These are phyloP conservation scores for Aspergillus aculeatinus DNA, from an alignment of 2,329 filamentous ascomycete species.

Conservation along the genomic window DNA sequence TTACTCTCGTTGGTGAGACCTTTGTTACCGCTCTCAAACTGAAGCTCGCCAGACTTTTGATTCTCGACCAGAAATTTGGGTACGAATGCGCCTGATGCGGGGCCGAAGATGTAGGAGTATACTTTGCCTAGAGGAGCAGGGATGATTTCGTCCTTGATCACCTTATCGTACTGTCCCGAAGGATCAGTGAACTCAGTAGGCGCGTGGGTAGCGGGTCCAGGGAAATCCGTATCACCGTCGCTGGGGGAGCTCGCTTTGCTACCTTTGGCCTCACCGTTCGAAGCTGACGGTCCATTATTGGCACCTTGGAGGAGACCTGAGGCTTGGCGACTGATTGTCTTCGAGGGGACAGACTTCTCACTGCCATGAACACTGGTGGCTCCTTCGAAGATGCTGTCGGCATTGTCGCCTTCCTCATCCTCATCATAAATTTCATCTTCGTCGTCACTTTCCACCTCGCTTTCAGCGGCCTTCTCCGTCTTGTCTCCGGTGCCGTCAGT, in stretches of 20 bases:
- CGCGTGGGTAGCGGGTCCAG: conserved; percentile 76
- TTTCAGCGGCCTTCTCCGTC: conserved; percentile 73
- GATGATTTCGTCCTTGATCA: conserved; percentile 81
- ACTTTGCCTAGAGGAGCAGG: conserved; percentile 87
- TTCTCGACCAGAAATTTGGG: conserved; percentile 80
- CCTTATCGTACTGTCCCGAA: conserved; percentile 76
- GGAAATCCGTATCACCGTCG: conserved; percentile 62
- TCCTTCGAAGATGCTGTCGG: conserved; percentile 61
- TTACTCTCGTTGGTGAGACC: conserved; percentile 74
- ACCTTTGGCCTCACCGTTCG: conserved; percentile 40
- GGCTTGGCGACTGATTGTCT: conserved; percentile 66
- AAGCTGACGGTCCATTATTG: conserved; percentile 34
- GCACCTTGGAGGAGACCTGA: conserved; percentile 54
- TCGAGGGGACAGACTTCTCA: conserved; percentile 48
- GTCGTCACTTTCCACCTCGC: conserved; percentile 72
- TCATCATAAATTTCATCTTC: conserved; percentile 62
- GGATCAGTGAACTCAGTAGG: conserved; percentile 83
- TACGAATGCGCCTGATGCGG: conserved; percentile 77
- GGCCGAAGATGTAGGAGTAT: conserved; percentile 83
- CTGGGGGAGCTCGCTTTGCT: conserved; percentile 49
- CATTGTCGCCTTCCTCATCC: conserved; percentile 53
- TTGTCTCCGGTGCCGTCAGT: conserved; percentile 83
- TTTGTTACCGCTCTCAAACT: conserved; percentile 77
- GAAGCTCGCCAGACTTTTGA: conserved; percentile 85
- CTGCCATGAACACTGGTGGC: conserved; percentile 56